A percentile compares a stretch with the other conserved stretches of the same genome.
phyloP scores from a whole-genome alignment of 2,329 filamentous ascomycete genomes.

The Beauveria medogensis region DNA sequence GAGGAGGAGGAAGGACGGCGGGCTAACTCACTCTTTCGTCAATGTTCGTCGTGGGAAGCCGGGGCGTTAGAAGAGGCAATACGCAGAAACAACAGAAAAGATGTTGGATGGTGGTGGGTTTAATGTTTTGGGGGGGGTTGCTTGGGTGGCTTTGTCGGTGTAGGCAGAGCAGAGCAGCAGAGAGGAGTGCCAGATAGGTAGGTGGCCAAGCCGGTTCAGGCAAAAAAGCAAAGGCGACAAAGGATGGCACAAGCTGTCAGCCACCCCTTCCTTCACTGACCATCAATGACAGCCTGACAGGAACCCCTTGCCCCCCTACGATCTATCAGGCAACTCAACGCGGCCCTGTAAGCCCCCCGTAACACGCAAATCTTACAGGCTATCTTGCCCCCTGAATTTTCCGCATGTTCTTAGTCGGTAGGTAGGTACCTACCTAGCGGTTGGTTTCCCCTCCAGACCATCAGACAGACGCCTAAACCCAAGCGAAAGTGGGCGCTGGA shows the following conservation, averaged over 20 bases:
- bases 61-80: background rate
- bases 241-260: background rate
- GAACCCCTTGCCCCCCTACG: background rate
- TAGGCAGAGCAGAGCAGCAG: background rate
- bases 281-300: background rate
- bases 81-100: constrained; percentile 7
- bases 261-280: background rate
- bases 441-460: background rate
- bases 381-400: background rate
- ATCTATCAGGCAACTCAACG: background rate
- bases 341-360: background rate
- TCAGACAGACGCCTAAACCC: background rate
- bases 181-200: background rate
- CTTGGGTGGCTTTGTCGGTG: constrained; percentile 3
- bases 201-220: background rate
- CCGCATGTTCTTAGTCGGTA: background rate
- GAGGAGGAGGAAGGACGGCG: background rate
- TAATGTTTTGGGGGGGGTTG: background rate
- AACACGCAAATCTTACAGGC: background rate
- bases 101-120: constrained; percentile 10
- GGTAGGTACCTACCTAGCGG: background rate
- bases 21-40: constrained; percentile 9
- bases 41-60: background rate
- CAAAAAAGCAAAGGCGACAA: background rate
- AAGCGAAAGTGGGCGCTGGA: constrained; percentile 1